A percentile compares a stretch with the other conserved stretches of the same genome.
phyloP scores from a whole-genome alignment of 805 yeast genomes.

The Lachancea nothofagi region DNA sequence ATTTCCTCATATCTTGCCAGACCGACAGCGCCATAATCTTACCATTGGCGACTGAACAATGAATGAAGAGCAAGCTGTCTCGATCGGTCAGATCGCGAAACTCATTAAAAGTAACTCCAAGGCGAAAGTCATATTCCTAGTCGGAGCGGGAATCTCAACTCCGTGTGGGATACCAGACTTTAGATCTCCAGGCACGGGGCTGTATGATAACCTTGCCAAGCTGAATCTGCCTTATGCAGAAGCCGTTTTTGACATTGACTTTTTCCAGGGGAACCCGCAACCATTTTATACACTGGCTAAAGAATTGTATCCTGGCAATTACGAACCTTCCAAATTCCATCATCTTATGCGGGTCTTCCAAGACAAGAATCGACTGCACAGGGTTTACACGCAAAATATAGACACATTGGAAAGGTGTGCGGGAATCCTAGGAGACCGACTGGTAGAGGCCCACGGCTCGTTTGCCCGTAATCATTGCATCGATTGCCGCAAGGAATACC shows the following conservation, averaged over 20 bases:
- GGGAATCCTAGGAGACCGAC: slow-evolving; percentile 56
- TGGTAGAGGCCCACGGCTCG: slow-evolving; percentile 94
- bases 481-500: slow-evolving; percentile 56
- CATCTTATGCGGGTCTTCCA: slow-evolving; percentile 61
- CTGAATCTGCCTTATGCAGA: slow-evolving; percentile 86
- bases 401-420: slow-evolving; percentile 87
- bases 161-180: slow-evolving; percentile 95
- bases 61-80: slow-evolving; percentile 5
- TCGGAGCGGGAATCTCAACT: slow-evolving; percentile 94
- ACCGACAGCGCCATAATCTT: no score
- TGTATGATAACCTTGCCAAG: slow-evolving; percentile 72
- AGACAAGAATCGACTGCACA: slow-evolving; percentile 51
- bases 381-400: slow-evolving; percentile 89
- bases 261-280: slow-evolving; percentile 64
- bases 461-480: slow-evolving; percentile 83
- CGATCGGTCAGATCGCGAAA: slow-evolving; percentile 13
- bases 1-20: no score
- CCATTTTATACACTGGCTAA: slow-evolving; percentile 82
- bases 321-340: slow-evolving; percentile 79
- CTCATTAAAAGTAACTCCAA: slow-evolving; percentile 20
- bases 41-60: no score
- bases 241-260: slow-evolving; percentile 90
- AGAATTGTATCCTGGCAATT: slow-evolving; percentile 85
- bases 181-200: slow-evolving; percentile 83
- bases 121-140: slow-evolving; percentile 54